These are phyloP conservation scores for Penicillium odoratum DNA, from an alignment of 495 filamentous ascomycete genomes.

Conservation along the genomic window DNA sequence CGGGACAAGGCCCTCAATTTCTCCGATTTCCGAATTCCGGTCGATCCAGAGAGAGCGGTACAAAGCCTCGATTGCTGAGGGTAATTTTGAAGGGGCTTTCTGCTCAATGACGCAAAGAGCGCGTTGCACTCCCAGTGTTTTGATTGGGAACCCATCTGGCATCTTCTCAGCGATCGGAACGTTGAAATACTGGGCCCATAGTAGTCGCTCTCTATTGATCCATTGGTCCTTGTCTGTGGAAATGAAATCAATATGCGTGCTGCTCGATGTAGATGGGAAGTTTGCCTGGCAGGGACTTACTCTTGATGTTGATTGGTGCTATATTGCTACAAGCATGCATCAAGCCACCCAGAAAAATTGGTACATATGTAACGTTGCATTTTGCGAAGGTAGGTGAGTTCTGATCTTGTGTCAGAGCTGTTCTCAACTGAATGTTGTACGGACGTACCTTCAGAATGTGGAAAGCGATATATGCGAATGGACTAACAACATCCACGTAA, in stretches of 20 bases:
- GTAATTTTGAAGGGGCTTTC: conserved; percentile 44
- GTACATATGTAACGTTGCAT: conserved; percentile 62
- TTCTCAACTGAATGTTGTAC: neutral
- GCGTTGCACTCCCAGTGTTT: conserved; percentile 54
- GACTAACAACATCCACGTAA: conserved; percentile 68
- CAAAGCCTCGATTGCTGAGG: conserved; percentile 47
- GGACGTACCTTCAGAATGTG: conserved; percentile 54
- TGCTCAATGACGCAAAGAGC: conserved; percentile 43
- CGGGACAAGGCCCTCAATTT: conserved; percentile 47
- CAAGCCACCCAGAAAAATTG: conserved; percentile 68
- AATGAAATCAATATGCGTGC: neutral
- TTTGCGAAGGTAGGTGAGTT: conserved; percentile 60
- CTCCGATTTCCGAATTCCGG: conserved; percentile 43
- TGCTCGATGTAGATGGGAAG: neutral
- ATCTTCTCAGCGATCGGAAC: conserved; percentile 54
- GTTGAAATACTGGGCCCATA: conserved; percentile 59
- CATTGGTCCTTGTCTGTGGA: conserved; percentile 65
- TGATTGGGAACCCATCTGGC: conserved; percentile 60
- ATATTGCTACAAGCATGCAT: conserved; percentile 66
- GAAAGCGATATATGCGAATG: conserved; percentile 70
- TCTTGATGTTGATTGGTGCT: conserved; percentile 66
- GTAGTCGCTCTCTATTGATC: conserved; percentile 58
- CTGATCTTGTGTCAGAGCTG: conserved; percentile 33
- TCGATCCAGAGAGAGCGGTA: conserved; percentile 61
- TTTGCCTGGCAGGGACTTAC: conserved; percentile 36